Base-by-base conservation (phyloP, 441 rosid genomes). In the Jatropha multifida region DNA sequence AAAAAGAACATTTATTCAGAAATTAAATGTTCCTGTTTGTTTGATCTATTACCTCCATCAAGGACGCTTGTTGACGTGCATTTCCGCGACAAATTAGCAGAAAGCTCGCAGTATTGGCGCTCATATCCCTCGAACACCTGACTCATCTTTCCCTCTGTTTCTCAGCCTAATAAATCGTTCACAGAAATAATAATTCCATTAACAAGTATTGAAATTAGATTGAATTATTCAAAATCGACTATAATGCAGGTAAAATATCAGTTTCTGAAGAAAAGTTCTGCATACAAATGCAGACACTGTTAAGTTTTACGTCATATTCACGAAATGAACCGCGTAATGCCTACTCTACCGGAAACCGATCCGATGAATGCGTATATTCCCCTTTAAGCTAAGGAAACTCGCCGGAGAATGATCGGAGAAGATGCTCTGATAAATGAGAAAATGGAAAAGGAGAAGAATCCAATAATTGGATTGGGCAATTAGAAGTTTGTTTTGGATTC, bases 21-120 rank as follows among this genome's bases (percentile, higher is more conserved):
- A 40, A 51, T 40, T 9, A 44, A 44, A 44, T 4, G 32, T 2
- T 20, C 38, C 3, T 66, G 15, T 65, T 44, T 20, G 18, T 66
- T 66, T 42, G 17, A 51, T 42, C 23, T 38, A 46, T 46, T 81
- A 92, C 98, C 98, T 94, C 96, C 96, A 73, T 80, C 82, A 41
- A 90, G 89, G 38, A 88, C 68, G 69, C 82, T 69, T 65, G 89
- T 86, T 0, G 91, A 72, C 17, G 90, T 86, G 81, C 94, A 90
- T 65, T 92, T 89, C 71, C 84, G 83, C 37, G 90, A 86, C 72
- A 91, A 86, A 85, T 84, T 87, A 18, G 97, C 90, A 0, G 97
- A 93, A 72, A 94, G 82, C 86, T 92, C 98, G 76, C 94, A 94
- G 80, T 90, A 94, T 73, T 89, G 96, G 41, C 96, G 88, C 83